phyloP scores from a whole-genome alignment of 306 rosid species.

The Boehmeria nivea region DNA sequence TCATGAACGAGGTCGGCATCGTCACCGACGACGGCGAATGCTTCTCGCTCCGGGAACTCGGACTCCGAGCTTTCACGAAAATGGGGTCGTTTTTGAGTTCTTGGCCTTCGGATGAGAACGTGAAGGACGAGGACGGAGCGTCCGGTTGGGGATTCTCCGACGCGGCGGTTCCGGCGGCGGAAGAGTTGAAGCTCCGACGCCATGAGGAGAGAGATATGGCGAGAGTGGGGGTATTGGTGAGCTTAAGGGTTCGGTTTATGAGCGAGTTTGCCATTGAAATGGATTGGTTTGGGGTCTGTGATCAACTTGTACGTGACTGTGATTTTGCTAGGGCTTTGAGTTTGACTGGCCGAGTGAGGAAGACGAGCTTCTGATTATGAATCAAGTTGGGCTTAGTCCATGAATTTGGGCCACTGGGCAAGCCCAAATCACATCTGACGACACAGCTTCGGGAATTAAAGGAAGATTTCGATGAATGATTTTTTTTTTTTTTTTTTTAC shows the following conservation, averaged over 20 bases:
- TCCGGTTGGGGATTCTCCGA: conserved; percentile 31
- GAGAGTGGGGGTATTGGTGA: conserved; percentile 10
- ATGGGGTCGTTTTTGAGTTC: conserved; percentile 20
- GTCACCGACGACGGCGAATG: conserved; percentile 54
- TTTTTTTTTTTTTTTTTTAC: too few species aligned
- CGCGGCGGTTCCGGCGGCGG: conserved; percentile 46
- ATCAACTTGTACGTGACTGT: background rate
- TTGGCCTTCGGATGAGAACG: conserved; percentile 49
- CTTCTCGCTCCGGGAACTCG: conserved; percentile 24
- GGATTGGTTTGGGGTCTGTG: background rate
- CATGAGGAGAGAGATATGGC: conserved; percentile 23
- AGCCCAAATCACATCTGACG: too few species aligned
- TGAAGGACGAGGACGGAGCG: conserved; percentile 41
- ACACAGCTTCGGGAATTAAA: too few species aligned
- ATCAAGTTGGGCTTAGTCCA: too few species aligned
- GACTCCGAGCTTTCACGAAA: conserved; percentile 35
- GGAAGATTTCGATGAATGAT: too few species aligned
- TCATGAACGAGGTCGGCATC: conserved; percentile 91
- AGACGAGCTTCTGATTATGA: background rate
- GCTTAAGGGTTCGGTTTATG: conserved; percentile 22
- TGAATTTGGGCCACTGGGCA: too few species aligned
- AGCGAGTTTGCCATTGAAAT: conserved; percentile 38
- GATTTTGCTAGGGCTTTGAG: conserved; percentile 15
- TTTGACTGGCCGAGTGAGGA: background rate
- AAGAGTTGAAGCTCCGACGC: conserved; percentile 28